Base-by-base conservation (phyloP, 1,284 basidiomycete species). In the Sanghuangporus baumii region DNA sequence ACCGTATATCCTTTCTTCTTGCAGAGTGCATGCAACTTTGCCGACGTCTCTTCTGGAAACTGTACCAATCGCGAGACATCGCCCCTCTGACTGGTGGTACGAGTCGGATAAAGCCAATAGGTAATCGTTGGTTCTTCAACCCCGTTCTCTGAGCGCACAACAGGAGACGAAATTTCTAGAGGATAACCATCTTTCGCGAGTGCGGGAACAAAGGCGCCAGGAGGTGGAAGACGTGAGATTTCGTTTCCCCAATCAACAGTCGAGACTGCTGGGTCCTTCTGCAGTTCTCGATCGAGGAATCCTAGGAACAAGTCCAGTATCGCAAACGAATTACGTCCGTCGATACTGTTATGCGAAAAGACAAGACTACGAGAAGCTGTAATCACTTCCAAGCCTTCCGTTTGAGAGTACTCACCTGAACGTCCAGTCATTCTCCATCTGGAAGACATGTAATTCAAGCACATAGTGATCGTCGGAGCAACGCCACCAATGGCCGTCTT, bases 1-100 rank as follows among this genome's bases (percentile, higher is more conserved):
- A 67, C 56, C 14, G 66, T 65, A 6, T 56, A 55, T n/a, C 64
- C 64, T 40, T 61, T 57, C 11, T 47, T 46, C 55, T 59, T 61
- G 26, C 55, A 48, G 16, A 63, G 23, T 14, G 41, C 61, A 38
- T 64, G 64, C 6, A 67, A 57, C 43, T 55, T 64, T 18, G 61
- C 47, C 16, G 66, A 65, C 16, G 62, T 55, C 14, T 63, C 61
- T 41, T 41, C 11, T 8, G 61, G 41, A 37, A 67, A 58, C 18
- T 37, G 57, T 23, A 65, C 48, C 41, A 65, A 48, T 41, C 46
- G 37, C 12, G 61, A 46, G n/a, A 67, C 55, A 52, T 65, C 64
- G 12, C 64, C 57, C n/a, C 18, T 38, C n/a, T 18, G 47, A 16
- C 51, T 38, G 14, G 31, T 54, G 18, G 54, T n/a, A 37, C 50